Evolutionary conservation across 257 asterid genomes (phyloP).

Genomic region (Ehretia macrophylla): DNA sequence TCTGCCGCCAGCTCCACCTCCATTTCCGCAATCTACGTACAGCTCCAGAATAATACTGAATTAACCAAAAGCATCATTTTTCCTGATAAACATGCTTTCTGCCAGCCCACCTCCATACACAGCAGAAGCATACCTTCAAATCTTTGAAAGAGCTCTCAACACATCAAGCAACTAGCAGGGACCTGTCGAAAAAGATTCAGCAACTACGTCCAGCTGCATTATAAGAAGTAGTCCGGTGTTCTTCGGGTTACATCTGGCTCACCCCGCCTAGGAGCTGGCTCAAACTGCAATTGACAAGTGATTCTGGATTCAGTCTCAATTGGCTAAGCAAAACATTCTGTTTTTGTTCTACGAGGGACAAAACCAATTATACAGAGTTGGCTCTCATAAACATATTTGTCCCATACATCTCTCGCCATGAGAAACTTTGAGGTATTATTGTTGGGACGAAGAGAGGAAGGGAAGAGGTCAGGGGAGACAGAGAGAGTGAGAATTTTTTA

Average conservation of each 20-base stretch:
- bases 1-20: no score
- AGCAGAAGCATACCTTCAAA: constrained; percentile 5
- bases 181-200: constrained; percentile 16
- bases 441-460: not conserved
- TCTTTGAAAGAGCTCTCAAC: constrained; percentile 19
- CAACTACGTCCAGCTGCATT: constrained; percentile 29
- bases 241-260: constrained; percentile 89
- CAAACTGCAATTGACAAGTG: constrained; percentile 46
- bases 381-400: no score
- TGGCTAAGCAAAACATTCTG: not conserved
- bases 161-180: constrained; percentile 33
- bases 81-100: constrained; percentile 8
- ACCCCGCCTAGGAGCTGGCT: constrained; percentile 85
- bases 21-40: not conserved
- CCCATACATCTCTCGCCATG: no score
- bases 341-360: not conserved
- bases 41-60: constrained; percentile 11
- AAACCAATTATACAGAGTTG: no score
- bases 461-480: not conserved
- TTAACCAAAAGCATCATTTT: constrained; percentile 11
- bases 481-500: constrained; percentile 11
- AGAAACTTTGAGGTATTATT: no score
- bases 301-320: not conserved
- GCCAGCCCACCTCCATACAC: constrained; percentile 11
- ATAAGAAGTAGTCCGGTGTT: constrained; percentile 81